phyloP scores from a whole-genome alignment of 164 flowering plant species.

The Umbilicus rupestris region DNA sequence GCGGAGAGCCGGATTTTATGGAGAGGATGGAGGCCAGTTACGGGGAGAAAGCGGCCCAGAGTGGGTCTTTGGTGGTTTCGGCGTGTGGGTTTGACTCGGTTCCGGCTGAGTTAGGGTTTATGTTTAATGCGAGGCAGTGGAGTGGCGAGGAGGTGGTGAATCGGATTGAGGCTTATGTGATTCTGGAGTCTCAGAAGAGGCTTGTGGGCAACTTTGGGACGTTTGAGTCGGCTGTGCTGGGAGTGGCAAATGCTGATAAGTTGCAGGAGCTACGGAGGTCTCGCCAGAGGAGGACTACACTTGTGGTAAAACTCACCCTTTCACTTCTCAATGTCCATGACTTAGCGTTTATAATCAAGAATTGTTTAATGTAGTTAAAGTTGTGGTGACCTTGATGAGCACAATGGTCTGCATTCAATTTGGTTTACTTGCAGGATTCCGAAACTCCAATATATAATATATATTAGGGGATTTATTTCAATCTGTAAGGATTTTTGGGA shows the following conservation, averaged over 20 bases:
- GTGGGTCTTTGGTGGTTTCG: constrained; percentile 53
- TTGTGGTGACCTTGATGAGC: too few species aligned
- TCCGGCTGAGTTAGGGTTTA: constrained; percentile 66
- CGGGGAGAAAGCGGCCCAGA: constrained; percentile 45
- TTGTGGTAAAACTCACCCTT: constrained; percentile 29
- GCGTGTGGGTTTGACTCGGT: constrained; percentile 84
- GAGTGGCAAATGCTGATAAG: constrained; percentile 47
- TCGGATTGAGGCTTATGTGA: constrained; percentile 56
- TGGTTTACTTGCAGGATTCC: too few species aligned
- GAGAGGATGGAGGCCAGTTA: constrained; percentile 59
- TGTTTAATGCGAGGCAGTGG: constrained; percentile 73
- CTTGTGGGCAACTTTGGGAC: constrained; percentile 69
- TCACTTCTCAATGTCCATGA: too few species aligned
- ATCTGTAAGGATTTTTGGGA: too few species aligned
- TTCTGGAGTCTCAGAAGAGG: constrained; percentile 59
- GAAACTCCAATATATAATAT: too few species aligned
- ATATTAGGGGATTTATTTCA: too few species aligned
- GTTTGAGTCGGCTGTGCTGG: constrained; percentile 66
- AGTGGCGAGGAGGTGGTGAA: constrained; percentile 31
- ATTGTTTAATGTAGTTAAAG: too few species aligned
- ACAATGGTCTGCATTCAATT: too few species aligned
- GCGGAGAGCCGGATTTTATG: constrained; percentile 90
- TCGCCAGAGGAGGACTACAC: constrained; percentile 48
- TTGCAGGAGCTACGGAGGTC: constrained; percentile 48
- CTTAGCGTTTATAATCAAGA: too few species aligned